Evolutionary conservation across 2,329 filamentous ascomycete species (phyloP).

Genomic region (Teratosphaeriaceae sp.): DNA sequence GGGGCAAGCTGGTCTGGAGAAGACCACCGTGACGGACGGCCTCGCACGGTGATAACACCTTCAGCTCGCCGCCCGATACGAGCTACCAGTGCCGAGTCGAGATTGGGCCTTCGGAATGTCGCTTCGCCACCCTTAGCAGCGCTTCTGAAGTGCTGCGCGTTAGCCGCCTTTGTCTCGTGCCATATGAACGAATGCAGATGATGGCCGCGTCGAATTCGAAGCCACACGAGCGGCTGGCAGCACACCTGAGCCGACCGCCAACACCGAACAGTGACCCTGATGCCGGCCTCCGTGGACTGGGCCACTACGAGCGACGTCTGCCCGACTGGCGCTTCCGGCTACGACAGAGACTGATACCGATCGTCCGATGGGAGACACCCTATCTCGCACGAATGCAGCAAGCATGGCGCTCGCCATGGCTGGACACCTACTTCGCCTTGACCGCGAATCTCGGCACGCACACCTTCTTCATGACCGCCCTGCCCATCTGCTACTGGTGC

Average conservation of each 20-base stretch:
- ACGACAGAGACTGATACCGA: constrained; percentile 73
- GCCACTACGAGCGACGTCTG: constrained; percentile 59
- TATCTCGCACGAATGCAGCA: constrained; percentile 85
- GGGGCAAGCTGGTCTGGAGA: too few relatives aligned
- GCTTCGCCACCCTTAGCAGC: too few relatives aligned
- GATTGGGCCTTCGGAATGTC: too few relatives aligned
- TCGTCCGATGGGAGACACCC: constrained; percentile 91
- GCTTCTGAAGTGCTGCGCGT: too few relatives aligned
- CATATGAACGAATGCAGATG: too few relatives aligned
- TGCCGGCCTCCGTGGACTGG: constrained; percentile 71
- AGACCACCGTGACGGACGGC: too few relatives aligned
- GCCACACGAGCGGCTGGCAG: constrained; percentile 15
- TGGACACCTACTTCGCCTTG: constrained; percentile 95
- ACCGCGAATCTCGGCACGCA: constrained; percentile 95
- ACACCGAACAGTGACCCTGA: constrained; percentile 40
- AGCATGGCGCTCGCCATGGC: constrained; percentile 68
- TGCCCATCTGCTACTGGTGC: constrained; percentile 96
- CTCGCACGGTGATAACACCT: too few relatives aligned
- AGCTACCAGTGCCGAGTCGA: too few relatives aligned
- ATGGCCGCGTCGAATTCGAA: constrained; percentile 10
- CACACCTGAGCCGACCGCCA: constrained; percentile 21
- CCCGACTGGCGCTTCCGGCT: constrained; percentile 83
- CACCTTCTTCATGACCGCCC: constrained; percentile 95
- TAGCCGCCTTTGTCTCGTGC: too few relatives aligned
- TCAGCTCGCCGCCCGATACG: too few relatives aligned